A percentile compares a stretch with the other conserved stretches of the same genome.
These are phyloP conservation scores for Xylaria intraflava DNA, from an alignment of 495 filamentous ascomycete species.

Conservation along the genomic window DNA sequence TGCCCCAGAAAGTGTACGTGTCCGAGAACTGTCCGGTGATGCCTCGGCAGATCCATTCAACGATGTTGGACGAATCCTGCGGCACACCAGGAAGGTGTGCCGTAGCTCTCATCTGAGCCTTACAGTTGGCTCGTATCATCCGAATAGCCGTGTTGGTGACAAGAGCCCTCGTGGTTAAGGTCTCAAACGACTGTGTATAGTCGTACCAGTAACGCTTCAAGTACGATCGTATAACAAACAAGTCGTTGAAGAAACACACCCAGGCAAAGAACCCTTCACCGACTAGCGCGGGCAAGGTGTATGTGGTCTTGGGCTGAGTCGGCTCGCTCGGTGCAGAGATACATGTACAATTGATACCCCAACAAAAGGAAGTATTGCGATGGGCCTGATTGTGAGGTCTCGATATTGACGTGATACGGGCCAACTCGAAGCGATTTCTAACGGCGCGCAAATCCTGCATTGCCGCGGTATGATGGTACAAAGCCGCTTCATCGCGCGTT, in stretches of 20 bases:
- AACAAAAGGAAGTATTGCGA: background rate
- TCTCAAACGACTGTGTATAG: background rate
- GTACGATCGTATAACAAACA: background rate
- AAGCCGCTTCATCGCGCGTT: background rate
- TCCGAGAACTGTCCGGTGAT: too few species aligned
- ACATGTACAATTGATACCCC: background rate
- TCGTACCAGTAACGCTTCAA: background rate
- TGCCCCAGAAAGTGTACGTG: background rate
- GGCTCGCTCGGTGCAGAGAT: too few species aligned
- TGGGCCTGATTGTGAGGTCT: background rate
- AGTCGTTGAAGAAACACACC: slow-evolving; percentile 2
- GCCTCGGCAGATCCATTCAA: background rate
- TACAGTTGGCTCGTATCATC: background rate
- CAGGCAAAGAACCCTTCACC: slow-evolving; percentile 4
- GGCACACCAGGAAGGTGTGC: background rate
- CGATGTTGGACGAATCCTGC: background rate
- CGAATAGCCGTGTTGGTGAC: slow-evolving; percentile 1
- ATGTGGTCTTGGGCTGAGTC: background rate
- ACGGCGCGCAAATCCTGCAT: background rate
- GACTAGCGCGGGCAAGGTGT: background rate
- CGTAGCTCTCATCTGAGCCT: background rate
- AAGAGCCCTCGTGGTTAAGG: background rate
- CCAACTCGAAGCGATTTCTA: background rate
- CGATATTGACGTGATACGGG: background rate
- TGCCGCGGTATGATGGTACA: background rate